Conservation (phyloP, 805 yeast genomes). For the Kluyveromyces dobzhanskii region DNA sequence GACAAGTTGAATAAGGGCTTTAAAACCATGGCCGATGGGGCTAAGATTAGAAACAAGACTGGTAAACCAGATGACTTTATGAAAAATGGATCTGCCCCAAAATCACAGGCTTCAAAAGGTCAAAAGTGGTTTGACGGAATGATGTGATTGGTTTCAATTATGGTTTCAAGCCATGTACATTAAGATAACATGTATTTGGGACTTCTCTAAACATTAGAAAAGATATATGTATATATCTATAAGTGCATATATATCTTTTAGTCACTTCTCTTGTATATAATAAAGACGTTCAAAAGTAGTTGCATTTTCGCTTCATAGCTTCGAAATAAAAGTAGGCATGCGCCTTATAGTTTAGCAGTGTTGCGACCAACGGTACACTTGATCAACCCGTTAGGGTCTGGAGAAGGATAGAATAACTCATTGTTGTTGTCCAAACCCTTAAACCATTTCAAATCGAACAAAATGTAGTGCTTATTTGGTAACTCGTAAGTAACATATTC, state of each 20-base stretch:
- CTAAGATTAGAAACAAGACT: constrained; percentile 26
- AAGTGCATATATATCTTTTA: too few relatives aligned
- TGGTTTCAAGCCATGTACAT: too few relatives aligned
- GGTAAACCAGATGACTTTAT: constrained; percentile 31
- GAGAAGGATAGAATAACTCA: constrained; percentile 79
- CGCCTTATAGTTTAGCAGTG: constrained; percentile 43
- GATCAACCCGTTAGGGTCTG: constrained; percentile 91
- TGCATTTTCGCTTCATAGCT: too few relatives aligned
- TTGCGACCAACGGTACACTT: constrained; percentile 76
- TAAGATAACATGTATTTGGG: too few relatives aligned
- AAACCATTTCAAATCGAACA: constrained; percentile 71
- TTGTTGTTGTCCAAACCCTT: constrained; percentile 74
- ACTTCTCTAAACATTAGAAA: too few relatives aligned
- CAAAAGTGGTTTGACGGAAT: constrained; percentile 29
- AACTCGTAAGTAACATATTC: constrained; percentile 62
- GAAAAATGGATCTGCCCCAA: constrained; percentile 42
- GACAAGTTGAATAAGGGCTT: constrained; percentile 30
- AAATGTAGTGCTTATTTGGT: constrained; percentile 89
- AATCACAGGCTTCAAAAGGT: constrained; percentile 23
- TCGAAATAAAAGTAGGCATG: too few relatives aligned
- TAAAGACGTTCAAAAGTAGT: too few relatives aligned
- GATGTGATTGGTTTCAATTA: constrained; percentile 14
- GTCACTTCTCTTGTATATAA: too few relatives aligned
- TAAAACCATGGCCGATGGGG: constrained; percentile 33
- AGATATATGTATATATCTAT: too few relatives aligned